phyloP scores from a whole-genome alignment of 768 basidiomycete species.

The Tricholoma hemisulphureum region DNA sequence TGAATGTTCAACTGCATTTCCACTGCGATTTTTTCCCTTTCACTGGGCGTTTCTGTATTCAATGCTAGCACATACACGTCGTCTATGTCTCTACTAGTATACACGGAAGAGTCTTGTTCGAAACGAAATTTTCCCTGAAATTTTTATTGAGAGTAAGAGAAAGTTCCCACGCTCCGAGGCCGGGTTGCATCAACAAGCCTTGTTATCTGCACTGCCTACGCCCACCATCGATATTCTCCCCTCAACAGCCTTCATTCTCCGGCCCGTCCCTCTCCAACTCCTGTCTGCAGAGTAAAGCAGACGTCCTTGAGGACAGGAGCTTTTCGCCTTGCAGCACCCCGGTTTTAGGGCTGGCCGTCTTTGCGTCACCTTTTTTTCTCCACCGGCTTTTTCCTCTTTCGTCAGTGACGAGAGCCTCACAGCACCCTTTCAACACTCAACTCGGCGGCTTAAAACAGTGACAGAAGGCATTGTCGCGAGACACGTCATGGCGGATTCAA shows the following conservation, averaged over 20 bases:
- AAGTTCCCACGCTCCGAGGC: conserved; percentile 42
- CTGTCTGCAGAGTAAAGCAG: not conserved
- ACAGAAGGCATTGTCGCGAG: conserved; percentile 11
- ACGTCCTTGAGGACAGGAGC: not conserved
- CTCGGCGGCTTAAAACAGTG: conserved; percentile 6
- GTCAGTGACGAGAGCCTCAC: conserved; percentile 11
- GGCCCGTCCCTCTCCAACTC: conserved; percentile 4
- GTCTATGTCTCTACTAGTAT: not conserved
- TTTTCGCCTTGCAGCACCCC: not conserved
- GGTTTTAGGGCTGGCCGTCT: conserved; percentile 1
- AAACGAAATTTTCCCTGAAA: conserved; percentile 12
- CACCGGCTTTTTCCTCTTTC: conserved; percentile 6
- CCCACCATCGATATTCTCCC: conserved; percentile 41
- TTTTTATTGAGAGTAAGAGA: conserved; percentile 12
- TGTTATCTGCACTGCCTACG: conserved; percentile 48
- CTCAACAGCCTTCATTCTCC: conserved; percentile 6
- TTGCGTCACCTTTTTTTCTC: conserved; percentile 14
- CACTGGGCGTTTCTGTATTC: not conserved
- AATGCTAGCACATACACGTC: not conserved
- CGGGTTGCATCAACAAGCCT: conserved; percentile 39
- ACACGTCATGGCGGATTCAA: conserved; percentile 67
- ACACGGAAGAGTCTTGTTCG: conserved; percentile 4
- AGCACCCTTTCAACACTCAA: conserved; percentile 6
- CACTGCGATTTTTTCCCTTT: not conserved
- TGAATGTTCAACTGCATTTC: not conserved